Percentiles rank a stretch among this genome's conserved stretches.
These are phyloP conservation scores for Xerocomus amazonicus DNA, from an alignment of 1,284 basidiomycete genomes.

Conservation along the genomic window DNA sequence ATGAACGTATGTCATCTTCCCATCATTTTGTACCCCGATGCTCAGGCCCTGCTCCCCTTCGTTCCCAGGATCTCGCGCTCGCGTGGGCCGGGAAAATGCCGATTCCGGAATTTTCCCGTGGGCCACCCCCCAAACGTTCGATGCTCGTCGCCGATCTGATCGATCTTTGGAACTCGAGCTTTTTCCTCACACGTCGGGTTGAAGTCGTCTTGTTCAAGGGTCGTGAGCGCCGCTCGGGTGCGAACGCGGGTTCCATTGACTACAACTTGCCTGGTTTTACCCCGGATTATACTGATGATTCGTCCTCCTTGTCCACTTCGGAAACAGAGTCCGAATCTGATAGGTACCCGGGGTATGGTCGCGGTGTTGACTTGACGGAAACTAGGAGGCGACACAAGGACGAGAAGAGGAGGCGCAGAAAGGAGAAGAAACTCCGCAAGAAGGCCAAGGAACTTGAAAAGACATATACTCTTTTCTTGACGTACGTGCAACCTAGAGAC, in stretches of 20 bases:
- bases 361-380: conserved; percentile 41
- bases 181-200: conserved; percentile 66
- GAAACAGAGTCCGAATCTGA: conserved; percentile 43
- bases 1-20: conserved; percentile 51
- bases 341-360: conserved; percentile 38
- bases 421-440: conserved; percentile 58
- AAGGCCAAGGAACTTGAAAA: conserved; percentile 57
- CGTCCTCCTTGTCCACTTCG: conserved; percentile 36
- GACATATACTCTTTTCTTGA: conserved; percentile 59
- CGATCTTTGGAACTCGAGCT: conserved; percentile 72
- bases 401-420: conserved; percentile 56
- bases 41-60: not conserved
- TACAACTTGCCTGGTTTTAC: conserved; percentile 48
- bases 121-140: conserved; percentile 52
- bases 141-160: conserved; percentile 63
- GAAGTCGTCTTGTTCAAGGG: conserved; percentile 76
- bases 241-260: conserved; percentile 50
- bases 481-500: conserved; percentile 42
- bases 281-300: conserved; percentile 38
- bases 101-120: conserved; percentile 46
- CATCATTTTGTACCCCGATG: not conserved
- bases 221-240: conserved; percentile 66
- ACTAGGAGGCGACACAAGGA: conserved; percentile 49
- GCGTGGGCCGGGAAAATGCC: conserved; percentile 73
- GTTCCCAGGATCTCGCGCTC: conserved; percentile 59